A percentile compares a stretch with the other conserved stretches of the same genome.
These are phyloP conservation scores for Colletotrichum sp. DNA, from an alignment of 2,329 filamentous ascomycete species.

Conservation along the genomic window DNA sequence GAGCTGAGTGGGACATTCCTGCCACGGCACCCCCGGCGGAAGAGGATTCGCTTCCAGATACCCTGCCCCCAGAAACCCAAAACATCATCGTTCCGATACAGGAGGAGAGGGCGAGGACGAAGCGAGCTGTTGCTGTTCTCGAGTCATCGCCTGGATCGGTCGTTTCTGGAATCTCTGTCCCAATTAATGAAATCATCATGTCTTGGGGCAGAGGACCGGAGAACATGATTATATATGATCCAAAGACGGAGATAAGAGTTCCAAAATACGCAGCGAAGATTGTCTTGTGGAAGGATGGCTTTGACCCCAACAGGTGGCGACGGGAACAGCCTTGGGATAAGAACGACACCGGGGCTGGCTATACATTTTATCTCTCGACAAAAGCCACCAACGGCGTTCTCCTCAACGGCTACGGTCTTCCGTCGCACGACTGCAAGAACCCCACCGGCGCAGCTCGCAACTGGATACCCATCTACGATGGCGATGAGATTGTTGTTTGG, in stretches of 20 bases:
- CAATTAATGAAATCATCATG: constrained; percentile 69
- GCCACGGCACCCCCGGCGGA: constrained; percentile 25
- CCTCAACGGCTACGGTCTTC: constrained; percentile 75
- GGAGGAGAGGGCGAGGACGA: constrained; percentile 32
- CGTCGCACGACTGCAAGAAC: constrained; percentile 58
- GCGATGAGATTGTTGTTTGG: constrained; percentile 79
- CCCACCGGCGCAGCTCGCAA: constrained; percentile 58
- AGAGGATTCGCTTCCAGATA: constrained; percentile 38
- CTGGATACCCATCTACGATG: constrained; percentile 76
- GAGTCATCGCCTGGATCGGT: constrained; percentile 70
- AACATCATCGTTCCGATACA: constrained; percentile 38
- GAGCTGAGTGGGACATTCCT: constrained; percentile 28
- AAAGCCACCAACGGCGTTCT: constrained; percentile 78
- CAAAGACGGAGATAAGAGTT: constrained; percentile 70
- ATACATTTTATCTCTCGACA: constrained; percentile 77
- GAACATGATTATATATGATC: constrained; percentile 72
- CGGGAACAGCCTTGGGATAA: constrained; percentile 42
- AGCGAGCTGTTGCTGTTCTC: constrained; percentile 66
- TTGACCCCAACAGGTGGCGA: constrained; percentile 64
- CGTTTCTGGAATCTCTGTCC: constrained; percentile 65
- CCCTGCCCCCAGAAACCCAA: constrained; percentile 38
- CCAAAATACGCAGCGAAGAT: constrained; percentile 84
- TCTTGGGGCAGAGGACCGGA: constrained; percentile 77
- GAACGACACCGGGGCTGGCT: constrained; percentile 54
- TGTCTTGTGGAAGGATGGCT: constrained; percentile 73